These are phyloP conservation scores for Striga hermonthica DNA, from an alignment of 305 asterid species.

Conservation along the genomic window DNA sequence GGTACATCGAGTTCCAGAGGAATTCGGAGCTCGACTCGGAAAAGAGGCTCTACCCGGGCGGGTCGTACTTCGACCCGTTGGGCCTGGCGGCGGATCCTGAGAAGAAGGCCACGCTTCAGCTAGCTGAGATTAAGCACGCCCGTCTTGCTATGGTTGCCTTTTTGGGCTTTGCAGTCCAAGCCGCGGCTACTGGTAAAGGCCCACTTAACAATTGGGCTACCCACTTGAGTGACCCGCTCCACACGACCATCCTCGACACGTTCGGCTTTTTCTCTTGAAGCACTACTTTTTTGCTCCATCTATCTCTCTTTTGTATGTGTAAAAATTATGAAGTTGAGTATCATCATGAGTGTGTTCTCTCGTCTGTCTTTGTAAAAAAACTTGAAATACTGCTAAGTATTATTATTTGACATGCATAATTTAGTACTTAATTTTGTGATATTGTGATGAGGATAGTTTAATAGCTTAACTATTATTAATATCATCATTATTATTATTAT, in stretches of 20 bases:
- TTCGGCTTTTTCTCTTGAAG: slow-evolving; percentile 60
- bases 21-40: slow-evolving; percentile 96
- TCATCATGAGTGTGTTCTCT: neutral
- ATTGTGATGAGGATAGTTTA: too few species aligned
- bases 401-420: neutral
- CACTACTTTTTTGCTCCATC: neutral
- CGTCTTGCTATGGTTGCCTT: slow-evolving; percentile 97
- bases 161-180: slow-evolving; percentile 91
- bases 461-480: too few species aligned
- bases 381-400: slow-evolving; percentile 23
- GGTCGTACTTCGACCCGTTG: slow-evolving; percentile 82
- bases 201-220: slow-evolving; percentile 99
- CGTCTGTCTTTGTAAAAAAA: slow-evolving; percentile 38
- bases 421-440: neutral
- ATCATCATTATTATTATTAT: too few species aligned
- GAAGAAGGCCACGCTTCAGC: slow-evolving; percentile 73
- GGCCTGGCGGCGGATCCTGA: slow-evolving; percentile 94
- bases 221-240: slow-evolving; percentile 98
- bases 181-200: slow-evolving; percentile 96
- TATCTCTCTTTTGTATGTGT: neutral
- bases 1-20: slow-evolving; percentile 95
- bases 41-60: slow-evolving; percentile 90
- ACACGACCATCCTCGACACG: slow-evolving; percentile 92
- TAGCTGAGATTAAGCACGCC: slow-evolving; percentile 97
- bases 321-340: neutral